Percentiles rank a stretch among this genome's conserved stretches.
Evolutionary conservation across 495 filamentous ascomycete species (phyloP).

Genomic region (Aspergillus funiculosus): DNA sequence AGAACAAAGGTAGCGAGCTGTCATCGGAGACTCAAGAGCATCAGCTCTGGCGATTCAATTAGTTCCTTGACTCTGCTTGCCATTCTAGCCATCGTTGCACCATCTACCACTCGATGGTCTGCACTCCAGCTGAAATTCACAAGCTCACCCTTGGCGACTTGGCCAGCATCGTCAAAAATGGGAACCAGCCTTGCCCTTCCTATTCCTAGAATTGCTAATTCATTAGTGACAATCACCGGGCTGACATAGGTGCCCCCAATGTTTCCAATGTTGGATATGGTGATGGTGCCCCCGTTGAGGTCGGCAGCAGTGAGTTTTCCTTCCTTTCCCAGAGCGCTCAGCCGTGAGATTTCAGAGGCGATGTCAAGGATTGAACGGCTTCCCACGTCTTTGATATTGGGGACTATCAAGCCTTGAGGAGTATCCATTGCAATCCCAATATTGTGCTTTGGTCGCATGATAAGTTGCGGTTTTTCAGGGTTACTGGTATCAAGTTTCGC

Average conservation of each 20-base stretch:
- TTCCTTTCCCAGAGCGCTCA: constrained; percentile 62
- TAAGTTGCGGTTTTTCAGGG: constrained; percentile 57
- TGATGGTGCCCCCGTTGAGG: constrained; percentile 83
- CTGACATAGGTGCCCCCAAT: constrained; percentile 89
- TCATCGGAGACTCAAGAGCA: constrained; percentile 57
- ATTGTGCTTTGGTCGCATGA: constrained; percentile 80
- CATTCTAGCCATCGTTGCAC: constrained; percentile 86
- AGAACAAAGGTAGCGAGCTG: background rate
- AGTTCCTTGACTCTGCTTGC: constrained; percentile 69
- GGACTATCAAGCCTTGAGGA: constrained; percentile 80
- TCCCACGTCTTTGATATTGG: constrained; percentile 85
- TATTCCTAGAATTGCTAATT: constrained; percentile 89
- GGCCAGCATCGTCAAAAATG: constrained; percentile 72
- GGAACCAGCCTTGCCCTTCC: constrained; percentile 68
- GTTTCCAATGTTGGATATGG: constrained; percentile 94
- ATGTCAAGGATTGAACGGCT: constrained; percentile 67
- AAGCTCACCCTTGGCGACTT: constrained; percentile 83
- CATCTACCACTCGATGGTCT: constrained; percentile 92
- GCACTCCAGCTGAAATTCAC: constrained; percentile 95
- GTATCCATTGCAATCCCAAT: constrained; percentile 97
- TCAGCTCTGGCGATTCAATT: constrained; percentile 76
- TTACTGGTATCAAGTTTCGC: constrained; percentile 63
- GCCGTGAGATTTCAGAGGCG: constrained; percentile 65
- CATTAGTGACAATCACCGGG: constrained; percentile 81
- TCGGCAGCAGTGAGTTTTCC: constrained; percentile 74